phyloP scores from a whole-genome alignment of 306 rosid genomes.

The Castanea mollissima region DNA sequence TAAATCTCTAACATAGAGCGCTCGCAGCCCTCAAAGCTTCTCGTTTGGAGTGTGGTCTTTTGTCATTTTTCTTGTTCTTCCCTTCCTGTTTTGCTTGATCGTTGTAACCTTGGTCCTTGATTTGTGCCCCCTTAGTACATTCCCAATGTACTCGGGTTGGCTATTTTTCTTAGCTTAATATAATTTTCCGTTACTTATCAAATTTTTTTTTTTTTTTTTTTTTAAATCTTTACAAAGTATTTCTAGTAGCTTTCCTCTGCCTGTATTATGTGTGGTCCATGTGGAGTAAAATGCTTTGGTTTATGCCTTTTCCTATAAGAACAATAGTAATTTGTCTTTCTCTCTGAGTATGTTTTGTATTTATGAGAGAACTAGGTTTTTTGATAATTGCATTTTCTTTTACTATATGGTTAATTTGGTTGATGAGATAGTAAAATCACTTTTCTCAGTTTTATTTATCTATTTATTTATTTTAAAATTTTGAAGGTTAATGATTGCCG shows the following conservation, averaged over 20 bases:
- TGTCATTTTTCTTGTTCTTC: too few species aligned
- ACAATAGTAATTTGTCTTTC: background rate
- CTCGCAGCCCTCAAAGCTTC: too few species aligned
- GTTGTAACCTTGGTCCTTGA: too few species aligned
- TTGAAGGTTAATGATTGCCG: conserved; percentile 95
- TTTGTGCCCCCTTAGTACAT: too few species aligned
- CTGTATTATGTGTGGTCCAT: background rate
- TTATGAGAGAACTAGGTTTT: background rate
- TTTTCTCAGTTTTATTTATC: conserved; percentile 10
- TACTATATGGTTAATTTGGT: background rate
- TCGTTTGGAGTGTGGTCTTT: too few species aligned
- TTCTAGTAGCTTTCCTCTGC: background rate
- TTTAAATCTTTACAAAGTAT: background rate
- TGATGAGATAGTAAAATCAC: background rate
- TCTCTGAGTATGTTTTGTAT: background rate
- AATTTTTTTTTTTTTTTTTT: too few species aligned
- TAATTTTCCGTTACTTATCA: too few species aligned
- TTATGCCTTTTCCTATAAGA: background rate
- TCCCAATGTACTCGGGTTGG: too few species aligned
- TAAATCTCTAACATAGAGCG: background rate
- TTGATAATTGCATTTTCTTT: background rate
- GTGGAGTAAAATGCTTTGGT: background rate
- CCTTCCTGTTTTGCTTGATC: too few species aligned
- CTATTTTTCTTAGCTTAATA: too few species aligned
- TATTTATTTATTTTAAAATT: conserved; percentile 4